phyloP scores from a whole-genome alignment of 1,284 basidiomycete genomes.

The Hemileia vastatrix region DNA sequence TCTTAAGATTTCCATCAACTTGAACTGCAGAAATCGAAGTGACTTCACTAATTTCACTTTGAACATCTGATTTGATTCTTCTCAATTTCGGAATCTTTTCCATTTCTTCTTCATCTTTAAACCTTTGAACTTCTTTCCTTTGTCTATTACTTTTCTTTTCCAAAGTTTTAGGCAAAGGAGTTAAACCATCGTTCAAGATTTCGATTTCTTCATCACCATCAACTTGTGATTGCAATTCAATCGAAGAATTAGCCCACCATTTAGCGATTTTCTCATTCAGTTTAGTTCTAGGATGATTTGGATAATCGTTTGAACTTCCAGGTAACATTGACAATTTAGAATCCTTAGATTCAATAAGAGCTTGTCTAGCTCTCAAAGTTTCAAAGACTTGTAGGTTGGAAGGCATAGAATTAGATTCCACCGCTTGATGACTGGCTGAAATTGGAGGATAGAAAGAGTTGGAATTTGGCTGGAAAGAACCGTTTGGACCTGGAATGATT shows the following conservation, averaged over 20 bases:
- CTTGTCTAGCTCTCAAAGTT: too few species aligned
- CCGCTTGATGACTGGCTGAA: too few species aligned
- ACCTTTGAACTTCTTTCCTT: background rate
- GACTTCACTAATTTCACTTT: too few species aligned
- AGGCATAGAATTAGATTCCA: too few species aligned
- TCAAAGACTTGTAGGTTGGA: too few species aligned
- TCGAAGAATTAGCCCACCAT: background rate
- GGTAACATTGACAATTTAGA: background rate
- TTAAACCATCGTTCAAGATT: background rate
- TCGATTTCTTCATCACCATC: background rate
- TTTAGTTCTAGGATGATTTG: background rate
- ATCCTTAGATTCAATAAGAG: background rate
- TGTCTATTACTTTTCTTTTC: background rate
- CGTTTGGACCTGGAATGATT: too few species aligned
- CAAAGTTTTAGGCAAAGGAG: background rate
- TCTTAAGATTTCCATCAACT: background rate
- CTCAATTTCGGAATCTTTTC: too few species aligned
- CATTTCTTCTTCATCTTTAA: background rate
- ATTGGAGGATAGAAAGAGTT: too few species aligned
- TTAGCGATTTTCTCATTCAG: background rate
- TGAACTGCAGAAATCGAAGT: background rate
- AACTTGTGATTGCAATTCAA: background rate
- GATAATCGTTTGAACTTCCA: background rate
- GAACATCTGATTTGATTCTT: too few species aligned
- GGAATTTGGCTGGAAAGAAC: too few species aligned